These are phyloP conservation scores for Penicillium aurantiogriseum DNA, from an alignment of 2,329 filamentous ascomycete species.

Conservation along the genomic window DNA sequence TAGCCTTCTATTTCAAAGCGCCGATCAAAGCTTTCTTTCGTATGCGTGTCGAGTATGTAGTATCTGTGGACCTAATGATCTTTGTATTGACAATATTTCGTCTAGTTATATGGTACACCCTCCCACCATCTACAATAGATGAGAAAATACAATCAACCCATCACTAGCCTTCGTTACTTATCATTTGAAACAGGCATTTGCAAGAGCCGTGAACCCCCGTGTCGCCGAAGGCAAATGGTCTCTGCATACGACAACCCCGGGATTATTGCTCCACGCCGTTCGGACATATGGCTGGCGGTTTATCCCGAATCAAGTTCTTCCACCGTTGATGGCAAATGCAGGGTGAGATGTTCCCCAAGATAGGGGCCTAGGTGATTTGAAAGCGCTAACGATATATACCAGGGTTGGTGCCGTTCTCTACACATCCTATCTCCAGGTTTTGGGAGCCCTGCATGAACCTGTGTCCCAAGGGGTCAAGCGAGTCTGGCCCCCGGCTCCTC, in stretches of 20 bases:
- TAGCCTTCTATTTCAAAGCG: slow-evolving; percentile 88
- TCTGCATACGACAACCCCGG: slow-evolving; percentile 60
- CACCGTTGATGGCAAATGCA: slow-evolving; percentile 62
- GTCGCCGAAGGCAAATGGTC: slow-evolving; percentile 52
- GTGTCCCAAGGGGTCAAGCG: slow-evolving; percentile 57
- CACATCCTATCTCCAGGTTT: slow-evolving; percentile 61
- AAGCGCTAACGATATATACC: not conserved
- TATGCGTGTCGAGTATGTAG: slow-evolving; percentile 77
- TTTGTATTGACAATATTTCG: slow-evolving; percentile 19
- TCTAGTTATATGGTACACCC: slow-evolving; percentile 52
- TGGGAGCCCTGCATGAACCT: slow-evolving; percentile 58
- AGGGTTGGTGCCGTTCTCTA: slow-evolving; percentile 63
- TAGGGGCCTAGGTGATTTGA: not conserved
- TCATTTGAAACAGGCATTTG: slow-evolving; percentile 52
- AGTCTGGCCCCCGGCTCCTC: slow-evolving; percentile 58
- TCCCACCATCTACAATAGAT: slow-evolving; percentile 1
- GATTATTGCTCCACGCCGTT: slow-evolving; percentile 60
- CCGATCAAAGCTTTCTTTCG: slow-evolving; percentile 92
- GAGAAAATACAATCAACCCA: slow-evolving; percentile 10
- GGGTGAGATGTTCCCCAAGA: slow-evolving; percentile 39
- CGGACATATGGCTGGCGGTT: slow-evolving; percentile 63
- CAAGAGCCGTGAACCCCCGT: slow-evolving; percentile 61
- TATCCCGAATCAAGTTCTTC: slow-evolving; percentile 63
- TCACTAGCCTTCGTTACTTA: slow-evolving; percentile 4
- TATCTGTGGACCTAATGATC: not conserved